These are phyloP conservation scores for Grigorovia jiainica DNA, from an alignment of 805 yeast genomes.

Conservation along the genomic window DNA sequence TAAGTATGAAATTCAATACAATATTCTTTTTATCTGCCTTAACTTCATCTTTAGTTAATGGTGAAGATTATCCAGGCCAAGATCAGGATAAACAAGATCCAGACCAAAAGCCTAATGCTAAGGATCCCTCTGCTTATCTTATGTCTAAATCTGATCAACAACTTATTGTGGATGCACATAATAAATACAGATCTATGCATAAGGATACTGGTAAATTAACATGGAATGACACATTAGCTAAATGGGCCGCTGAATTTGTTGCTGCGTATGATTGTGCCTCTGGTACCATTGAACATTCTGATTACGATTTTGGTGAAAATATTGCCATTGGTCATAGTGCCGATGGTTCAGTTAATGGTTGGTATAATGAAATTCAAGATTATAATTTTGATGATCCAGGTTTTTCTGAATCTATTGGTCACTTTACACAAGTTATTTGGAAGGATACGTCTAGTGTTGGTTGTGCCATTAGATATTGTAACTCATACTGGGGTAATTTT, in stretches of 20 bases:
- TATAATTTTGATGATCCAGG: slow-evolving; percentile 46
- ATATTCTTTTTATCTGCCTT: too few species aligned
- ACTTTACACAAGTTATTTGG: slow-evolving; percentile 79
- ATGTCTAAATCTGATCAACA: not conserved
- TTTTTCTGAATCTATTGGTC: slow-evolving; percentile 42
- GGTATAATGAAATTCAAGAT: slow-evolving; percentile 57
- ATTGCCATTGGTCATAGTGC: slow-evolving; percentile 53
- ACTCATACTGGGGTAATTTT: slow-evolving; percentile 45
- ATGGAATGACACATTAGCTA: slow-evolving; percentile 40
- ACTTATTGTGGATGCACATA: slow-evolving; percentile 12
- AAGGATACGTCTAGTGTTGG: slow-evolving; percentile 50
- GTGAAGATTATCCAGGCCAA: not conserved
- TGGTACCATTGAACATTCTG: slow-evolving; percentile 54
- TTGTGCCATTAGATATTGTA: slow-evolving; percentile 60
- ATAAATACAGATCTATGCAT: slow-evolving; percentile 35
- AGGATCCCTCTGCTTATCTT: not conserved
- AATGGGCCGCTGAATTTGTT: slow-evolving; percentile 44
- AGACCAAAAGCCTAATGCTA: not conserved
- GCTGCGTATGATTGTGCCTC: slow-evolving; percentile 39
- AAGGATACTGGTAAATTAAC: slow-evolving; percentile 28
- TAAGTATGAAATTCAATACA: too few species aligned
- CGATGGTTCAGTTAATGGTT: slow-evolving; percentile 46
- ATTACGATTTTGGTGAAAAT: slow-evolving; percentile 59
- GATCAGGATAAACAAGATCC: not conserved
- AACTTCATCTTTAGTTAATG: not conserved